Evolutionary conservation across 106 monocot species (phyloP), one percentile per base, ranked within the genome.

Genomic region (Acorus calamus): DNA sequence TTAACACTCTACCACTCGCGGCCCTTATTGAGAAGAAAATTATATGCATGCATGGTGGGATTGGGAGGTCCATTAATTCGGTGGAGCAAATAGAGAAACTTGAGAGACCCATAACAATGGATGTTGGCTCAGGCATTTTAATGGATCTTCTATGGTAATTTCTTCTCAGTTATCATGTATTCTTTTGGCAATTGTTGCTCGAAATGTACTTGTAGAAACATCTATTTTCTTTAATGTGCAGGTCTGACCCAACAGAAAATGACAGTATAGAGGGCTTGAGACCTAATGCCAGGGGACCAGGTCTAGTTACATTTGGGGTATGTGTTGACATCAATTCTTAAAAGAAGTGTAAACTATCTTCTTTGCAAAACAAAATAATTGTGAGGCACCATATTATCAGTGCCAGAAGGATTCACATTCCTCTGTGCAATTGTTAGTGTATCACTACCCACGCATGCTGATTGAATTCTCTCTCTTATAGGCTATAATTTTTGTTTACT

Each of bases 41-140:
- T 62, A 96, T 96, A 41, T 96, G 96, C 77, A 96, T 96, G 96
- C 96, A 96, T 79, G 96, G 96, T 72, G 96, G 96, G 44, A 91
- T 96, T 71, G 96, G 96, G 11, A 90, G 91, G 68, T 96, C 96
- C 6, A 96, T 96, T 66, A 87, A 85, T 64, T 83, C 82, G 11
- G 71, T 96, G 28, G 96, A 96, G 60, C 96, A 96, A 68, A 96
- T 96, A 53, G 96, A 96, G 71, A 96, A 88, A 71, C 82, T 96
- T 76, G 91, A 91, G 66, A 84, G 96, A 57, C 96, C 96, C 9
- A 96, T 96, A 57, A 96, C 96, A 43, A 96, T 96, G 96, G 96
- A 96, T 81, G 91, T 82, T 59, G 96, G 96, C 48, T 96, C 96
- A 3, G 87, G 87, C 52, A 65, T 96, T 64, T 58, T 96, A 69